Percentiles rank a stretch among this genome's conserved stretches.
Evolutionary conservation across 495 filamentous ascomycete genomes (phyloP).

Genomic region (Lepidopterella palustris): DNA sequence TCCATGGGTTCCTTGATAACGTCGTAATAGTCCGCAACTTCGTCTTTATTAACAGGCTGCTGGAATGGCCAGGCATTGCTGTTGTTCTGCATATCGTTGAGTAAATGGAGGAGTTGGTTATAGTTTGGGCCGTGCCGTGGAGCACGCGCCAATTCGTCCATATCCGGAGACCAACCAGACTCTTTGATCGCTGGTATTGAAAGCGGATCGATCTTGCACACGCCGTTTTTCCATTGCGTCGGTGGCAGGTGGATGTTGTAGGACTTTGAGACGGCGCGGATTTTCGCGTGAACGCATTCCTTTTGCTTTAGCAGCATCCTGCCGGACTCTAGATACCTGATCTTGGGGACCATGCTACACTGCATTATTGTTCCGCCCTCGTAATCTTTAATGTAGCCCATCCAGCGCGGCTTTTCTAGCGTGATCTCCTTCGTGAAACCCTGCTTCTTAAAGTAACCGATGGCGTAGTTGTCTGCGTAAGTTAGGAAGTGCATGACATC

Average conservation of each 20-base stretch:
- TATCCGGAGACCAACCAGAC: slow-evolving; percentile 91
- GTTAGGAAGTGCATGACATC: slow-evolving; percentile 98
- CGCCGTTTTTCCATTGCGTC: slow-evolving; percentile 71
- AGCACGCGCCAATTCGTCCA: slow-evolving; percentile 94
- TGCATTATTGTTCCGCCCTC: slow-evolving; percentile 99
- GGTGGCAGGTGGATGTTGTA: slow-evolving; percentile 84
- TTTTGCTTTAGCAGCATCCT: slow-evolving; percentile 97
- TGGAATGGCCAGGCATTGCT: slow-evolving; percentile 89
- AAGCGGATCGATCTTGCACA: slow-evolving; percentile 69
- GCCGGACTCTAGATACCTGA: slow-evolving; percentile 88
- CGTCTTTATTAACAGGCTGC: slow-evolving; percentile 87
- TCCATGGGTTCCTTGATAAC: slow-evolving; percentile 99
- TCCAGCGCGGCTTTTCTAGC: slow-evolving; percentile 83
- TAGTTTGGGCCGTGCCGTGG: slow-evolving; percentile 98
- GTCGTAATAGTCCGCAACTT: slow-evolving; percentile 95
- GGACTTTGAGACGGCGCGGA: slow-evolving; percentile 80
- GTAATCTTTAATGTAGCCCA: slow-evolving; percentile 99
- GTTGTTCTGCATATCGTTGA: slow-evolving; percentile 94
- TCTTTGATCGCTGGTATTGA: slow-evolving; percentile 75
- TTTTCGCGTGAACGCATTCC: slow-evolving; percentile 88
- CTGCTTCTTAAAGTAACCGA: slow-evolving; percentile 99
- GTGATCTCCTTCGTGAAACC: slow-evolving; percentile 99
- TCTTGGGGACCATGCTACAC: slow-evolving; percentile 91
- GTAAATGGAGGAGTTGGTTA: slow-evolving; percentile 81
- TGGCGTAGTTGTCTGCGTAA: slow-evolving; percentile 98